Percentiles rank a stretch among this genome's conserved stretches.
These are phyloP conservation scores for Gloeopeniophorella convolvens DNA, from an alignment of 768 basidiomycete species.

Conservation along the genomic window DNA sequence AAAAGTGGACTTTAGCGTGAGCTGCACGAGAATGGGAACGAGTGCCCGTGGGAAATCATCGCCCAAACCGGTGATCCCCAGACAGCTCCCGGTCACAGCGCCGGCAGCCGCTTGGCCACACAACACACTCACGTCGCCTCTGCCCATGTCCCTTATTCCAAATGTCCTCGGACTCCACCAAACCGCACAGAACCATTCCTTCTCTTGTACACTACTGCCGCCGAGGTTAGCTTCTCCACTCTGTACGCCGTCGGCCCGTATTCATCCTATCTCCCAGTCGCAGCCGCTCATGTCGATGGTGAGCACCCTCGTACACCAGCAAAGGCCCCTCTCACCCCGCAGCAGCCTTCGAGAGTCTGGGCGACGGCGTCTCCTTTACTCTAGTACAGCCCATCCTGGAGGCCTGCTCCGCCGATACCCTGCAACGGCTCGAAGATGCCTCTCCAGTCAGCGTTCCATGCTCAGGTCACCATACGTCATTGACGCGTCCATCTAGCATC, in stretches of 20 bases:
- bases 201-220: constrained; percentile 66
- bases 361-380: constrained; percentile 53
- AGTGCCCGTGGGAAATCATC: not conserved
- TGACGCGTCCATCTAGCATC: constrained; percentile 10
- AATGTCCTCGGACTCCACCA: constrained; percentile 29
- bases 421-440: constrained; percentile 58
- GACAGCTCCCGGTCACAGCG: not conserved
- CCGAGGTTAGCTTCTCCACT: constrained; percentile 44
- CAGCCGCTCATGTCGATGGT: constrained; percentile 57
- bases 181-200: constrained; percentile 40
- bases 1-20: constrained; percentile 12
- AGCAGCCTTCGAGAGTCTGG: constrained; percentile 65
- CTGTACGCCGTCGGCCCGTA: constrained; percentile 5
- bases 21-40: constrained; percentile 11
- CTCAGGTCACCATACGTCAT: constrained; percentile 1
- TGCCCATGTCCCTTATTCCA: constrained; percentile 25
- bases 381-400: constrained; percentile 70
- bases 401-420: constrained; percentile 63
- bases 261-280: constrained; percentile 36
- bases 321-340: not conserved
- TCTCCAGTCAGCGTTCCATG: constrained; percentile 51
- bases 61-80: not conserved
- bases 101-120: not conserved
- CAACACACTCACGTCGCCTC: not conserved
- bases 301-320: constrained; percentile 22